Base-by-base conservation (phyloP, 2,329 filamentous ascomycete species). In the Myriosclerotinia curreyana region DNA sequence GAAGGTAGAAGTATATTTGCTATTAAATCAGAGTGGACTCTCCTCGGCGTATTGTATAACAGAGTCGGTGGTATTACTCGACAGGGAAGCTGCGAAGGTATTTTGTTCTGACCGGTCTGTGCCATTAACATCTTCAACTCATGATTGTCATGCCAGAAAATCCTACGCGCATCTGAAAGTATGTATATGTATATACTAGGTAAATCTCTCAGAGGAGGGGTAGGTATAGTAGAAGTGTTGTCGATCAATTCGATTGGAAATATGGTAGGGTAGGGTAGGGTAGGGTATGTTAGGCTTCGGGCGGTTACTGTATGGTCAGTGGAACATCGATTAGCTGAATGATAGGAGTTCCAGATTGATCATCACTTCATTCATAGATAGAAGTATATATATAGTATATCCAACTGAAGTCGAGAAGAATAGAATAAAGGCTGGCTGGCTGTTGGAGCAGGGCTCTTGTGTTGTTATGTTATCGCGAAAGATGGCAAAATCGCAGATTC, bases 1-100 rank as follows among this genome's bases (percentile, higher is more conserved):
- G 44, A 68, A 61, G 8, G 67, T 63, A 50, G 66, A 58, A 51
- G 64, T 66, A 49, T 66, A 66, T 55, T 60, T 67, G 38, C 53
- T 49, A 60, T 68, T 65, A 25, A 64, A 60, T 52, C 66, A 64
- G 50, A 50, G 25, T 17, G 66, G 66, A 8, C 67, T 68, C 31
- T 61, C 56, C n/a, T 48, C 38, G 28, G 38, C 17, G 61, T 60
- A 61, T 55, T 55, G 63, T 67, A 53, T 55, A 44, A 64, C 56
- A n/a, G 67, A 61, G 40, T 64, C 58, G 65, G 64, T 36, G 34
- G 62, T 65, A 38, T 66, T 67, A 54, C 56, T 67, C 48, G 51
- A 65, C 14, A 42, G 59, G 36, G 42, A 44, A 60, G 58, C 38
- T 50, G 58, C 44, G 44, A 62, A 62, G 28, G 38, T 46, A 40